Evolutionary conservation across 2,329 filamentous ascomycete species (phyloP).

Genomic region (Ceratocystiopsis sp.): DNA sequence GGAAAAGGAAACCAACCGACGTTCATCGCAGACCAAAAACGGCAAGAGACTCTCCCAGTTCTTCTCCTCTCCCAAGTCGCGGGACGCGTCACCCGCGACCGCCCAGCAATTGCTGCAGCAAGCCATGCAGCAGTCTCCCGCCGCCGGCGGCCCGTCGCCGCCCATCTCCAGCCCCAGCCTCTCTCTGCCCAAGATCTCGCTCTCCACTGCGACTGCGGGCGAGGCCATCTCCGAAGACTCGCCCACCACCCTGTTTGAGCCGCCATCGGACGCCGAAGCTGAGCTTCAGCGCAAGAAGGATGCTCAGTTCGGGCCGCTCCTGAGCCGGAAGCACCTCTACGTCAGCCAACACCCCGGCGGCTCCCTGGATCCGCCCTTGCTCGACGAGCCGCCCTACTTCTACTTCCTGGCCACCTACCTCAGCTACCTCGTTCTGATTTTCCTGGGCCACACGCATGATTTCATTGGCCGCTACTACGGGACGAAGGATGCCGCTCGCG

Average conservation of each 20-base stretch:
- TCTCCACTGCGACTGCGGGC: slow-evolving; percentile 70
- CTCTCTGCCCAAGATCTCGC: slow-evolving; percentile 75
- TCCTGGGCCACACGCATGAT: slow-evolving; percentile 87
- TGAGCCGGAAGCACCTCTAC: slow-evolving; percentile 68
- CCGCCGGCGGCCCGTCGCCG: slow-evolving; percentile 17
- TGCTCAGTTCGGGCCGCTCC: slow-evolving; percentile 79
- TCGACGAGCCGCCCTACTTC: slow-evolving; percentile 94
- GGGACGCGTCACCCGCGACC: slow-evolving; percentile 36
- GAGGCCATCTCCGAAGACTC: slow-evolving; percentile 56
- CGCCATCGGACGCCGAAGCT: slow-evolving; percentile 69
- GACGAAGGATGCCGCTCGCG: slow-evolving; percentile 22
- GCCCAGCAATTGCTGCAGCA: slow-evolving; percentile 50
- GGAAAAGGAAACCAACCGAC: slow-evolving; percentile 36
- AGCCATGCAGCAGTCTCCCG: slow-evolving; percentile 41
- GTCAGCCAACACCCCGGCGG: slow-evolving; percentile 74
- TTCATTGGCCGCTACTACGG: slow-evolving; percentile 96
- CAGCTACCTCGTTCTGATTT: slow-evolving; percentile 89
- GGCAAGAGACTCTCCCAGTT: slow-evolving; percentile 60
- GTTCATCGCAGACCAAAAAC: slow-evolving; percentile 47
- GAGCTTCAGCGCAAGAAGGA: slow-evolving; percentile 60
- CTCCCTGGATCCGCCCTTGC: slow-evolving; percentile 64
- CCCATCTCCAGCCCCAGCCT: slow-evolving; percentile 51
- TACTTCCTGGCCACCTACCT: slow-evolving; percentile 96
- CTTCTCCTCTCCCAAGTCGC: slow-evolving; percentile 70
- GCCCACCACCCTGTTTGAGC: slow-evolving; percentile 65